Evolutionary conservation across 2,329 filamentous ascomycete species (phyloP).

Genomic region (Cercospora canescens): DNA sequence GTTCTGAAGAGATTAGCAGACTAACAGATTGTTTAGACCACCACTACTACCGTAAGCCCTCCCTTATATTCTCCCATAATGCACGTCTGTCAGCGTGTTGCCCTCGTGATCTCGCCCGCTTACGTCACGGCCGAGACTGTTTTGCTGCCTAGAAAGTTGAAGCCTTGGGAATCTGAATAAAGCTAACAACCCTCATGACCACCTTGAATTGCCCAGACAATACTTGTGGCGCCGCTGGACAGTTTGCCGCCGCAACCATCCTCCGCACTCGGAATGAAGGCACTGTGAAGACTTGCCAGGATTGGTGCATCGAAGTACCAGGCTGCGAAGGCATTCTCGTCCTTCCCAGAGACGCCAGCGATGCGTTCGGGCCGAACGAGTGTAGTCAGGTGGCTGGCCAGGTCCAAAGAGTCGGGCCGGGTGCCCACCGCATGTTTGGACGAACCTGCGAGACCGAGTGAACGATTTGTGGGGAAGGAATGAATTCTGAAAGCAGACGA

Average conservation of each 20-base stretch:
- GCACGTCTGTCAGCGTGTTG: background rate
- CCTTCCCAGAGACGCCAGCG: background rate
- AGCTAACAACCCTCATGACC: background rate
- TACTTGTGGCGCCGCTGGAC: background rate
- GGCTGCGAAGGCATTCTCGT: background rate
- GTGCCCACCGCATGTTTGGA: background rate
- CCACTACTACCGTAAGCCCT: background rate
- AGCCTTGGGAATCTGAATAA: background rate
- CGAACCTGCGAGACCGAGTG: background rate
- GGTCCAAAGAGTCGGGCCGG: background rate
- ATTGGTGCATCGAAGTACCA: background rate
- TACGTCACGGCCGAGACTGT: background rate
- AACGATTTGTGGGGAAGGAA: background rate
- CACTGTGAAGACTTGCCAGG: background rate
- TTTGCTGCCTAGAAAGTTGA: background rate
- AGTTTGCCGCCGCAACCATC: background rate
- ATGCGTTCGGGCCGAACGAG: background rate
- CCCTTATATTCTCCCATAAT: background rate
- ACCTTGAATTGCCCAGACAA: background rate
- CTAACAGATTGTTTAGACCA: background rate
- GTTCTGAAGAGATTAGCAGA: too few species aligned
- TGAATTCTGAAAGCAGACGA: background rate
- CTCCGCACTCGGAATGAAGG: background rate
- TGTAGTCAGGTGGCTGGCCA: background rate
- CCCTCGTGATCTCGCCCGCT: too few species aligned